These are phyloP conservation scores for Epichloe aotearoae DNA, from an alignment of 2,329 filamentous ascomycete genomes.

Conservation along the genomic window DNA sequence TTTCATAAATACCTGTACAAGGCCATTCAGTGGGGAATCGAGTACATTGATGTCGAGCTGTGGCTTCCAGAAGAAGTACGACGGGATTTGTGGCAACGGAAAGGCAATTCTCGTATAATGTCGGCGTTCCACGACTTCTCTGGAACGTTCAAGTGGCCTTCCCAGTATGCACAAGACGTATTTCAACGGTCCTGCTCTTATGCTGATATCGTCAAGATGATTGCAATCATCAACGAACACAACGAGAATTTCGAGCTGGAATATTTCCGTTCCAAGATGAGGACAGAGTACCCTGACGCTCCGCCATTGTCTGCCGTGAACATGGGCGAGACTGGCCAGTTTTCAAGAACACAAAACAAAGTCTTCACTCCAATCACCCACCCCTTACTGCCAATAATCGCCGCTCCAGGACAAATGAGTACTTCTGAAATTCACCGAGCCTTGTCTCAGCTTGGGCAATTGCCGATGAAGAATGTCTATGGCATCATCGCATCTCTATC, in stretches of 20 bases:
- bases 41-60: slow-evolving; percentile 81
- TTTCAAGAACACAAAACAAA: slow-evolving; percentile 71
- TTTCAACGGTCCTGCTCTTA: slow-evolving; percentile 61
- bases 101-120: slow-evolving; percentile 73
- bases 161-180: slow-evolving; percentile 54
- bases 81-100: slow-evolving; percentile 50
- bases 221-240: slow-evolving; percentile 65
- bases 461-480: slow-evolving; percentile 69
- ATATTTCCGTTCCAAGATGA: slow-evolving; percentile 71
- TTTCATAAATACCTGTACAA: slow-evolving; percentile 72
- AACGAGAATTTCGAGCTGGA: slow-evolving; percentile 86
- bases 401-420: slow-evolving; percentile 74
- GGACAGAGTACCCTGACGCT: slow-evolving; percentile 50
- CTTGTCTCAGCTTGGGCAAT: slow-evolving; percentile 63
- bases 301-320: slow-evolving; percentile 74
- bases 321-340: slow-evolving; percentile 76
- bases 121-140: slow-evolving; percentile 89
- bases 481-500: slow-evolving; percentile 61
- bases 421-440: slow-evolving; percentile 75
- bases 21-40: slow-evolving; percentile 78
- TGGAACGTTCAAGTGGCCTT: slow-evolving; percentile 72
- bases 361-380: slow-evolving; percentile 84
- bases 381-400: slow-evolving; percentile 68
- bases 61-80: slow-evolving; percentile 73
- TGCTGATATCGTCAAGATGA: slow-evolving; percentile 85